Evolutionary conservation across 2,329 filamentous ascomycete genomes (phyloP), one percentile per base, ranked within the genome.

Genomic region (Apiospora rasikravindrae): DNA sequence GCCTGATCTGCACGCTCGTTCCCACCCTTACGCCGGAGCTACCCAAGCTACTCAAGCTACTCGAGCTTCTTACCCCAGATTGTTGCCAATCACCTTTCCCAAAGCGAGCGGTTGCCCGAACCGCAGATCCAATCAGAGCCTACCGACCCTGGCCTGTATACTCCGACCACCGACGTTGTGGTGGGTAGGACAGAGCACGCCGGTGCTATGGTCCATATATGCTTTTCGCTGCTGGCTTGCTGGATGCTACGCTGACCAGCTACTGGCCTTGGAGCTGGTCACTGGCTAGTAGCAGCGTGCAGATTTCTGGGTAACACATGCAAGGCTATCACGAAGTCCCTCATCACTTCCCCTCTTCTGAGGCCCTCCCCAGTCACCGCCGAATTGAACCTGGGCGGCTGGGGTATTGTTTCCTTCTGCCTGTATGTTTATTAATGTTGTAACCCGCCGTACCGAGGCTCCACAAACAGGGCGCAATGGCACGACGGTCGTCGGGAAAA

Each of bases 31-130:
- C 3, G 33, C 53, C 29, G 53, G 53, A 61, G 53, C 53, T 61
- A 10, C 51, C 22, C 26, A 26, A 57, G 51, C 51, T 22, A 37
- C 33, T 37, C 33, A 6, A 37, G 33, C 33, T 42, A 42, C 49
- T 51, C n/a, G n/a, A 51, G 49, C 49, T 64, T n/a, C 29, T 40
- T 64, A 64, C 57, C 57, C 57, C 57, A 64, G 57, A 64, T 64
- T 64, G 57, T n/a, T 13, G 5, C 22, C 10, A 33, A 16, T 19
- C 45, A 40, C 57, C 33, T n/a, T 40, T 64, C 57, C 33, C 33
- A 64, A 40, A 64, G 22, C 19, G 33, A 64, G 19, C 57, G 40
- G 22, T 13, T 11, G 57, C 33, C 57, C 57, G 57, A 64, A 0
- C 19, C 8, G 29, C 10, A 3, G 13, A n/a, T 10, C 57, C 57